Evolutionary conservation across 2,329 filamentous ascomycete species (phyloP).

Genomic region (Fusarium guadeloupense): DNA sequence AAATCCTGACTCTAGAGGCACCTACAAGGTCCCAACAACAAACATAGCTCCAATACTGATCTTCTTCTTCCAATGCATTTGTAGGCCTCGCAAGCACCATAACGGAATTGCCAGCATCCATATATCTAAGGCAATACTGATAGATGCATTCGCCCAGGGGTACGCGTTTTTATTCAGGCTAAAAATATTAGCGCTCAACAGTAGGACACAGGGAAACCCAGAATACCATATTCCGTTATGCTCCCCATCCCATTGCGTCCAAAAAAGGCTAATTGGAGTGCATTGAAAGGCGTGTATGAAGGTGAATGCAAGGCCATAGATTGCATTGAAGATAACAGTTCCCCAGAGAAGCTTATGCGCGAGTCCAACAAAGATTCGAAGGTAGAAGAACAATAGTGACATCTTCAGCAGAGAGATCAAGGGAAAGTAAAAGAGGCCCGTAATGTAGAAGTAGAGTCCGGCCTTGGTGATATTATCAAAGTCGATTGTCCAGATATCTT

Average conservation of each 20-base stretch:
- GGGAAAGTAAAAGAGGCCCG: conserved; percentile 52
- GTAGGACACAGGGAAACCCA: too few species aligned
- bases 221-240: conserved; percentile 51
- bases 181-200: not conserved
- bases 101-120: conserved; percentile 55
- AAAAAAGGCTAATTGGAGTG: conserved; percentile 52
- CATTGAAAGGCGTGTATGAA: conserved; percentile 51
- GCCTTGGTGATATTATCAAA: conserved; percentile 38
- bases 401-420: conserved; percentile 52
- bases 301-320: conserved; percentile 47
- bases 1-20: not conserved
- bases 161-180: conserved; percentile 51
- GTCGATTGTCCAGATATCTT: conserved; percentile 48
- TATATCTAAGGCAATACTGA: conserved; percentile 55
- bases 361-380: conserved; percentile 51
- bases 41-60: conserved; percentile 55
- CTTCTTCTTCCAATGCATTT: conserved; percentile 54
- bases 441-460: conserved; percentile 45
- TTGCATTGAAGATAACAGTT: conserved; percentile 45
- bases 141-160: conserved; percentile 54
- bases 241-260: conserved; percentile 54
- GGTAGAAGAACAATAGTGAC: conserved; percentile 54
- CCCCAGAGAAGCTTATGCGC: conserved; percentile 45
- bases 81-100: conserved; percentile 48
- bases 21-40: conserved; percentile 53